Conservation (phyloP, 345 rosid genomes). For the Murraya koenigii region DNA sequence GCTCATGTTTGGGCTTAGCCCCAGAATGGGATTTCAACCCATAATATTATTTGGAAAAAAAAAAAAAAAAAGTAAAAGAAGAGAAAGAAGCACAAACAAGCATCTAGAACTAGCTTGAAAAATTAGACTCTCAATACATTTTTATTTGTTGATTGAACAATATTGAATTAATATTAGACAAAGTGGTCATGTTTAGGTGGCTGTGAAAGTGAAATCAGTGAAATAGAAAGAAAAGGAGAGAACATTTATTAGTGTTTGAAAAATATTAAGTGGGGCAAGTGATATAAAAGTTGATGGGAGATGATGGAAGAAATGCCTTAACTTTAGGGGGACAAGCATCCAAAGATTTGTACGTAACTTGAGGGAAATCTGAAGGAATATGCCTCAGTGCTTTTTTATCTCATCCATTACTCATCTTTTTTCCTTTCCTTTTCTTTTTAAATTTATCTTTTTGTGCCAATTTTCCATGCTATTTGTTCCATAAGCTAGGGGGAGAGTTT, state of each 20-base stretch:
- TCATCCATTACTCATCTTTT: neutral
- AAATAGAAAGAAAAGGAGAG: too few relatives aligned
- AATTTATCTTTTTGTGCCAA: too few relatives aligned
- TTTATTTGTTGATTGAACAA: neutral
- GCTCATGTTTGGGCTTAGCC: neutral
- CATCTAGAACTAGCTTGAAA: neutral
- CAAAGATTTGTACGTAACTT: neutral
- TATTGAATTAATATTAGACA: too few relatives aligned
- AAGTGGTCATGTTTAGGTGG: neutral
- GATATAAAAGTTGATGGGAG: neutral
- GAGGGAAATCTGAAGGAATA: too few relatives aligned
- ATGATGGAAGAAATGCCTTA: neutral
- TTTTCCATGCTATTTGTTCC: too few relatives aligned
- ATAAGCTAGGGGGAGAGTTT: too few relatives aligned
- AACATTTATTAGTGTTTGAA: too few relatives aligned
- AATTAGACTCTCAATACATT: too few relatives aligned
- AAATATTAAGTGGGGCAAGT: neutral
- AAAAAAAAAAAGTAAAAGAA: neutral
- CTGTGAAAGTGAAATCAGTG: neutral
- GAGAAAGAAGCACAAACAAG: neutral
- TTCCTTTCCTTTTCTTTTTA: too few relatives aligned
- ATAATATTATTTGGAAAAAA: too few relatives aligned
- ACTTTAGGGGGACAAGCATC: neutral
- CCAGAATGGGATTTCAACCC: accelerated
- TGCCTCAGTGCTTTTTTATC: neutral